A percentile compares a stretch with the other conserved stretches of the same genome.
Conservation (phyloP, 306 rosid species). For the Quercus ilex region DNA sequence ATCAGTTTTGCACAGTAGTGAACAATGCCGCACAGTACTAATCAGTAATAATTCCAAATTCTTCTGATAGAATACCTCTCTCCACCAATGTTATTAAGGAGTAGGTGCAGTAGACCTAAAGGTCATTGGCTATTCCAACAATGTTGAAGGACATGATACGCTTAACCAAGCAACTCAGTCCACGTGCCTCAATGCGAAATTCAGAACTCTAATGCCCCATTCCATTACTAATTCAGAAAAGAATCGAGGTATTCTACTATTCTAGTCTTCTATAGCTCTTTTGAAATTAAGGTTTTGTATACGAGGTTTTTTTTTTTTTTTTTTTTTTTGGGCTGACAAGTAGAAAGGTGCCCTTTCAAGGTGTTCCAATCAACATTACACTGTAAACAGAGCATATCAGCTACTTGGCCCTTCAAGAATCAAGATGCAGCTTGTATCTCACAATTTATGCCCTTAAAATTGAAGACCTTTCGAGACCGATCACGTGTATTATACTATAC, state of each 20-base stretch:
- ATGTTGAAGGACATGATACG: no score
- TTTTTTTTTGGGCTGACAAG: not conserved
- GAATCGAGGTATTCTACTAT: not conserved
- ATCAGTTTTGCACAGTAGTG: rapidly evolving
- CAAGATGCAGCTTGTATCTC: slow-evolving; percentile 2
- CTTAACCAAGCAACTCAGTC: no score
- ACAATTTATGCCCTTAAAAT: not conserved
- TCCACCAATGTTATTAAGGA: no score
- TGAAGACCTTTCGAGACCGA: not conserved
- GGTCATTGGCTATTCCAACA: no score
- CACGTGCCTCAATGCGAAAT: no score
- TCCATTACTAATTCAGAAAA: not conserved
- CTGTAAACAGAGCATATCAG: not conserved
- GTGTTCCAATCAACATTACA: not conserved
- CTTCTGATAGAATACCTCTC: no score
- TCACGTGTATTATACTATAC: not conserved
- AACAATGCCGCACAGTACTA: no score
- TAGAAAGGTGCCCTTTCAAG: not conserved
- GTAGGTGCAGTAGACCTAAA: no score
- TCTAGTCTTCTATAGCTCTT: no score
- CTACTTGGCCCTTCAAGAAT: not conserved
- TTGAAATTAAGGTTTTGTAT: no score
- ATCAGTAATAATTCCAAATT: no score
- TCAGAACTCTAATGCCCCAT: no score
- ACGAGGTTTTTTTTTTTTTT: not conserved